Base-by-base conservation (phyloP, 495 filamentous ascomycete species). In the Extremus antarcticus region DNA sequence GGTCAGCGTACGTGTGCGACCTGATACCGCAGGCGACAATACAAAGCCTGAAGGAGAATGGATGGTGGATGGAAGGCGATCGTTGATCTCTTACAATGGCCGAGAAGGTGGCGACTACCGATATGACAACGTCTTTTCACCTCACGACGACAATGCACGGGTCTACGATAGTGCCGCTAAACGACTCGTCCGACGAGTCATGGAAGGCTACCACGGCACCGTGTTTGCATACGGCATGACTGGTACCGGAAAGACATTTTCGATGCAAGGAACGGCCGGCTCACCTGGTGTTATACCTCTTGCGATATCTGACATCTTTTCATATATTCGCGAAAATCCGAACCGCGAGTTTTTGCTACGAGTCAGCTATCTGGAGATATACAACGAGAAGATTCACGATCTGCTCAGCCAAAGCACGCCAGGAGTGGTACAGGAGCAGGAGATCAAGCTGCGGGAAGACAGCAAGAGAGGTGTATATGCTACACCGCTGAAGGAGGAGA, bases 161-260 rank as follows among this genome's bases (percentile, higher is more conserved):
- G 91, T 97, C 15, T 98, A 98, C 63, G 94, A 97, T 69, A 79
- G 88, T 25, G 87, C 78, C 29, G 92, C 94, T 21, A 97, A 97
- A 71, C 86, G 92, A 29, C 75, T 98, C 29, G 92, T 98, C 23
- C 84, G 92, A 59, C 79, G 92, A 58, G 92, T 98, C 19, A 98
- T 98, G 92, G 91, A 98, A 74, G 92, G 92, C 25, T 98, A 97
- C 63, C 91, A 97, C 66, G 92, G 90, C 53, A 98, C 92, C 1
- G 92, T 98, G 16, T 98, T 98, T 64, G 92, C 92, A 19, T 98
- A 98, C 70, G 92, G 92, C 64, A 96, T 97, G 94, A 98, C 92
- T 21, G 92, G 92, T 40, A 98, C 92, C 1, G 92, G 92, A 43
- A 98, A 98, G 69, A 98, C 92, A 10, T 98, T 96, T 62, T 95